phyloP scores from a whole-genome alignment of 352 stramenopile genomes.

The Phytophthora cajani region DNA sequence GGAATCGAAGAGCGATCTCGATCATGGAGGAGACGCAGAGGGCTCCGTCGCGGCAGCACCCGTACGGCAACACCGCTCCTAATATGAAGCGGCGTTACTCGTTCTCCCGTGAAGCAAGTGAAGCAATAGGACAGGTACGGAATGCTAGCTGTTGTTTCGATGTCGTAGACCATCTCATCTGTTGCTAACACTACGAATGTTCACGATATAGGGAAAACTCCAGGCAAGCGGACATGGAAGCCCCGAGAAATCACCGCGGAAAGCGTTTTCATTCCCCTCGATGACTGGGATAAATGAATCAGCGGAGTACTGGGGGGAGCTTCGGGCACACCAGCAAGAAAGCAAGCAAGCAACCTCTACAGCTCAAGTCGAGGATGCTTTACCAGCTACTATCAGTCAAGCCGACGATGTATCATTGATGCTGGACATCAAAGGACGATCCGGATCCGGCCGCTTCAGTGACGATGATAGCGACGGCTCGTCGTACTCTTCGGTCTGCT shows the following conservation, averaged over 20 bases:
- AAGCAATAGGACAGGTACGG: constrained; percentile 38
- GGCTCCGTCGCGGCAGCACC: constrained; percentile 19
- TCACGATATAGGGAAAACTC: constrained; percentile 6
- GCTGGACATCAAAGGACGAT: constrained; percentile 21
- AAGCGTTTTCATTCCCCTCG: constrained; percentile 34
- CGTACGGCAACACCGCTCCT: constrained; percentile 20
- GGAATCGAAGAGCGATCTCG: not conserved
- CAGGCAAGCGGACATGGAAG: constrained; percentile 10
- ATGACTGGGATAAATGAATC: constrained; percentile 15
- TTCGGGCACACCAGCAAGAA: constrained; percentile 14
- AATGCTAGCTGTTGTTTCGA: not conserved
- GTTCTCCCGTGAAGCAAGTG: constrained; percentile 29
- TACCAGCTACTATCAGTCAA: not conserved
- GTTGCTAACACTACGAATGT: constrained; percentile 11
- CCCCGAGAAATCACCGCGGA: constrained; percentile 30
- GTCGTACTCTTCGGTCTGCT: constrained; percentile 28
- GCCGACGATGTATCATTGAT: constrained; percentile 20
- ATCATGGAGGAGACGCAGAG: constrained; percentile 12
- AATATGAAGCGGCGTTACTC: constrained; percentile 39
- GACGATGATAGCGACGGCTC: constrained; percentile 40
- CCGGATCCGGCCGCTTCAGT: constrained; percentile 15
- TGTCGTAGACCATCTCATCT: not conserved
- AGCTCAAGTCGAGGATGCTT: not conserved
- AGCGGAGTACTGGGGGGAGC: constrained; percentile 14
- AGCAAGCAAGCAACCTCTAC: not conserved